phyloP scores from a whole-genome alignment of 1,139 yeast genomes.

The Magnusiomyces suaveolens region DNA sequence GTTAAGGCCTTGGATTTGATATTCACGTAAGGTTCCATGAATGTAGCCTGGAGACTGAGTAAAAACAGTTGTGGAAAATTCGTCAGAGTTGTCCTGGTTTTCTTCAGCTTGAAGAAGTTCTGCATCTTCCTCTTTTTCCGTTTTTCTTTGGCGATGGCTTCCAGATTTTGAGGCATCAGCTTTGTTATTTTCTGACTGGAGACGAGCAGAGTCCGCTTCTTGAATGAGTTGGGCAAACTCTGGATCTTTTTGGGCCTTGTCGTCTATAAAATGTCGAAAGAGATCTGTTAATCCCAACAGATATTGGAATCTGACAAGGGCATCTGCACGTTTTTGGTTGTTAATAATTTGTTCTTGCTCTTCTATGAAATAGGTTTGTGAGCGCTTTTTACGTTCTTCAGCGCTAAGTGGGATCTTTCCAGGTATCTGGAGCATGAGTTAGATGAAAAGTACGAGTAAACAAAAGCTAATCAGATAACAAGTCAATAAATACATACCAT shows the following conservation, averaged over 20 bases:
- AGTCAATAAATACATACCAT: neutral
- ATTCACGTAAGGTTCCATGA: conserved; percentile 52
- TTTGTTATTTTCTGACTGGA: conserved; percentile 13
- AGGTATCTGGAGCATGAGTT: neutral
- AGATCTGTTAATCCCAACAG: conserved; percentile 73
- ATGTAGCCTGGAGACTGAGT: conserved; percentile 71
- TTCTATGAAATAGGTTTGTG: conserved; percentile 5
- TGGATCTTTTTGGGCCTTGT: conserved; percentile 66
- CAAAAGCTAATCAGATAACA: too few species aligned
- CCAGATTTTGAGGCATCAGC: conserved; percentile 9
- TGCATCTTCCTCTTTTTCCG: conserved; percentile 89
- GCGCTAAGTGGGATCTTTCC: neutral
- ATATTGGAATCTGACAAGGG: conserved; percentile 72
- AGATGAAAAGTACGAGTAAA: neutral
- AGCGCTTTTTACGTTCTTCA: conserved; percentile 7
- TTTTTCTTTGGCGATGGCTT: conserved; percentile 46
- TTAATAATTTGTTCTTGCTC: conserved; percentile 1
- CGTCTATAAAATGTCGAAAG: conserved; percentile 80
- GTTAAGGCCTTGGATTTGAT: conserved; percentile 87
- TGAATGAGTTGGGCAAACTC: conserved; percentile 49
- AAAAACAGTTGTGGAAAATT: conserved; percentile 42
- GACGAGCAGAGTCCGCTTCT: conserved; percentile 30
- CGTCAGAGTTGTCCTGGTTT: conserved; percentile 39
- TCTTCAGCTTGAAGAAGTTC: conserved; percentile 74
- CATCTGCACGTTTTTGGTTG: conserved; percentile 39